These are phyloP conservation scores for Choanephora cucurbitarum DNA, from an alignment of 371 early-diverging fungal genomes.

Conservation along the genomic window DNA sequence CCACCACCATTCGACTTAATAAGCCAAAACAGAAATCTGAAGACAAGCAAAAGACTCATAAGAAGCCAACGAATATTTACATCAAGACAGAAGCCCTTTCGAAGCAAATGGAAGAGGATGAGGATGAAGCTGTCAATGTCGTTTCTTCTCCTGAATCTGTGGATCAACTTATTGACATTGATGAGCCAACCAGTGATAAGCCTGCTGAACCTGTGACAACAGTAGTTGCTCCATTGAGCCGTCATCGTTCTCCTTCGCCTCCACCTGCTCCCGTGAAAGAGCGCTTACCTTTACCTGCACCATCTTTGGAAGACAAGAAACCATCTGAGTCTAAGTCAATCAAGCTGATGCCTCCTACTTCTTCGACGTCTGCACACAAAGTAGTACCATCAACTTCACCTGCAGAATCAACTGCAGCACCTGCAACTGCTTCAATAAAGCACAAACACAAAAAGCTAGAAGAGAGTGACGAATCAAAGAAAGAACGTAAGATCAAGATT, in stretches of 20 bases:
- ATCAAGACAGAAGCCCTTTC: slow-evolving; percentile 22
- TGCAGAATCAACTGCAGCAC: neutral
- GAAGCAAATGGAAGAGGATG: too few species aligned
- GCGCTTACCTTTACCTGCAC: too few species aligned
- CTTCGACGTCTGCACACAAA: neutral
- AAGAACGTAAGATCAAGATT: slow-evolving; percentile 50
- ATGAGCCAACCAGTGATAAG: neutral
- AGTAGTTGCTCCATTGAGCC: neutral
- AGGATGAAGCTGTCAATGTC: neutral
- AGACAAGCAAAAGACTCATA: slow-evolving; percentile 24
- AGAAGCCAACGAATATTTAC: slow-evolving; percentile 17
- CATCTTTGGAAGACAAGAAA: neutral
- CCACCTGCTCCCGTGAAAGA: neutral
- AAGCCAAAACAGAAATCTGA: slow-evolving; percentile 32
- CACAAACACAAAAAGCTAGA: slow-evolving; percentile 17
- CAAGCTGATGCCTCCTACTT: neutral
- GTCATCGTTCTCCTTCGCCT: neutral
- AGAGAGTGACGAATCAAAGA: slow-evolving; percentile 40
- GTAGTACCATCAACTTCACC: neutral
- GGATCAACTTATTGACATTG: neutral
- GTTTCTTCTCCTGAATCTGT: slow-evolving; percentile 10
- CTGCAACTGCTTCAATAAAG: slow-evolving; percentile 7
- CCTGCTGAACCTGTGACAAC: neutral
- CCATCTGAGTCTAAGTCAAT: neutral
- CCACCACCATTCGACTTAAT: slow-evolving; percentile 31